These are phyloP conservation scores for Aphanomyces stellatus DNA, from an alignment of 352 stramenopile genomes.

Conservation along the genomic window DNA sequence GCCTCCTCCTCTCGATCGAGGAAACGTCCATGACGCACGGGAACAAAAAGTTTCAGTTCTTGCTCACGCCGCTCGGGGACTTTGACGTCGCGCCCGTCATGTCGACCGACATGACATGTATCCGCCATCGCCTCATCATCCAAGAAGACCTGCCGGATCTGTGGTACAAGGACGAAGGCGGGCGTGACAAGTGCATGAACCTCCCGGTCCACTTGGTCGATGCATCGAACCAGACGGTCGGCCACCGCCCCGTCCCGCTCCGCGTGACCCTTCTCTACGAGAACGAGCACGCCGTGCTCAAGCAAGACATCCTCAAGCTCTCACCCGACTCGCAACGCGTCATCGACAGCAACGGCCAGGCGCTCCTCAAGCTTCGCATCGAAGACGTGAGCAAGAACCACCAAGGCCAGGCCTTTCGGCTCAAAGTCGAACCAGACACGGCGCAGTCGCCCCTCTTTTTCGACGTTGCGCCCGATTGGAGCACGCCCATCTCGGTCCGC, in stretches of 20 bases:
- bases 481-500: slow-evolving; percentile 87
- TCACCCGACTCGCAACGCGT: slow-evolving; percentile 75
- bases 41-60: slow-evolving; percentile 81
- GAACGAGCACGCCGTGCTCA: slow-evolving; percentile 84
- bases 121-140: slow-evolving; percentile 76
- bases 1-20: slow-evolving; percentile 65
- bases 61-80: slow-evolving; percentile 53
- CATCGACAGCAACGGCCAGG: slow-evolving; percentile 77
- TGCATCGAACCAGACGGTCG: slow-evolving; percentile 66
- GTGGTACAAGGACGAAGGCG: slow-evolving; percentile 83
- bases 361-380: slow-evolving; percentile 85
- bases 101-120: slow-evolving; percentile 74
- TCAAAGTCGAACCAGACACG: slow-evolving; percentile 88
- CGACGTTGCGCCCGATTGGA: slow-evolving; percentile 86
- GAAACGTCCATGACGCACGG: slow-evolving; percentile 79
- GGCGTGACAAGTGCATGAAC: slow-evolving; percentile 79
- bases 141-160: slow-evolving; percentile 75
- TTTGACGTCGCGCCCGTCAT: slow-evolving; percentile 50
- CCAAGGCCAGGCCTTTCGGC: slow-evolving; percentile 89
- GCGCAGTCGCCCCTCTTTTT: slow-evolving; percentile 79
- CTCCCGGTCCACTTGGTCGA: slow-evolving; percentile 71
- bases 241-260: slow-evolving; percentile 62
- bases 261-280: slow-evolving; percentile 81
- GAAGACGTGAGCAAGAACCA: slow-evolving; percentile 97
- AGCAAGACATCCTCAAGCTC: slow-evolving; percentile 93